A percentile compares a stretch with the other conserved stretches of the same genome.
These are phyloP conservation scores for Colletotrichum gigasporum DNA, from an alignment of 2,329 filamentous ascomycete species.

Conservation along the genomic window DNA sequence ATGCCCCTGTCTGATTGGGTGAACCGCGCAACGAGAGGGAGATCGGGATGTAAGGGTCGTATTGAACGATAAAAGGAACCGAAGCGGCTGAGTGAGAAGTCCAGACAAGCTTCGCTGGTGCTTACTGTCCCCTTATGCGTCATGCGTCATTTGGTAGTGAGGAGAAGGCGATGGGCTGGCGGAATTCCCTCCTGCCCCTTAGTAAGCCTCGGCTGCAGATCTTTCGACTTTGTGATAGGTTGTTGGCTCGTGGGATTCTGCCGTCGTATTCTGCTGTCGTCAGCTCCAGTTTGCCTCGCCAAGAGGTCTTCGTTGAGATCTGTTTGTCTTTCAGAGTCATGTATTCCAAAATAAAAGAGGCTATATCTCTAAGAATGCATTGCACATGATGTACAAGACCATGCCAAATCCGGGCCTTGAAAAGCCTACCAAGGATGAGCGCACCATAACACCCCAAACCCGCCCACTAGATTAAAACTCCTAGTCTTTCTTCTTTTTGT, in stretches of 20 bases:
- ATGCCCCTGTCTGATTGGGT: background rate
- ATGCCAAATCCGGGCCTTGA: background rate
- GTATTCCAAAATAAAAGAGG: constrained; percentile 8
- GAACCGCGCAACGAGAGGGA: no score
- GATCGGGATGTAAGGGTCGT: no score
- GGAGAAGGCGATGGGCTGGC: background rate
- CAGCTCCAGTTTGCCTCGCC: no score
- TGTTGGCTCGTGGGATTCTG: no score
- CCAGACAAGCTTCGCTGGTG: background rate
- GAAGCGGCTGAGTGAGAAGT: no score
- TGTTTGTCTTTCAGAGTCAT: background rate
- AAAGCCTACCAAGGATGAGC: background rate
- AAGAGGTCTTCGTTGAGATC: background rate
- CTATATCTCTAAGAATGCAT: constrained; percentile 1
- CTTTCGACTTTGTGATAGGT: constrained; percentile 6
- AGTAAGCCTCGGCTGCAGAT: constrained; percentile 26
- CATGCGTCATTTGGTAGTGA: background rate
- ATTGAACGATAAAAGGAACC: no score
- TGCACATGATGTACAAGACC: constrained; percentile 9
- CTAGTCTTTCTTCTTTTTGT: background rate
- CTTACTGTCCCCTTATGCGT: background rate
- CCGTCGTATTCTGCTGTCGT: no score
- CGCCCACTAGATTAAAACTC: background rate
- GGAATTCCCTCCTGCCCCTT: background rate
- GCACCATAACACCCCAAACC: no score